A percentile compares a stretch with the other conserved stretches of the same genome.
Conservation (phyloP, 164 flowering plant genomes). For the Kingdonia uniflora region DNA sequence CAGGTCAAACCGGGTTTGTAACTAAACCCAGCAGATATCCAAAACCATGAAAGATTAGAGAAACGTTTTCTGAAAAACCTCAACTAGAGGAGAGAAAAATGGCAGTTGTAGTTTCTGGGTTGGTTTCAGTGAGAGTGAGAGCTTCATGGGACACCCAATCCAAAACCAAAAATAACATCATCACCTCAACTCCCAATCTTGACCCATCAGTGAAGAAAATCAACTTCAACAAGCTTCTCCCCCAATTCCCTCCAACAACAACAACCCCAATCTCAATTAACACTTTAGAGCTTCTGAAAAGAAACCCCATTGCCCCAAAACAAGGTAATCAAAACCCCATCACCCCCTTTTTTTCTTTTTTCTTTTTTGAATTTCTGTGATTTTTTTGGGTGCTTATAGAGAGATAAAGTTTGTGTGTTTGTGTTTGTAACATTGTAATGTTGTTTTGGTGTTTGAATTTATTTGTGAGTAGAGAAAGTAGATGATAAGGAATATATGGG, state of each 20-base stretch:
- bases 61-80: no score
- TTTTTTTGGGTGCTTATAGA: background rate
- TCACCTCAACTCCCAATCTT: conserved; percentile 21
- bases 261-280: background rate
- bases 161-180: conserved; percentile 21
- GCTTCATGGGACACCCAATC: conserved; percentile 47
- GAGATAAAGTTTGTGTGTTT: background rate
- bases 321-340: conserved; percentile 15
- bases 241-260: conserved; percentile 5
- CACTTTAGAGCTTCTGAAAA: conserved; percentile 27
- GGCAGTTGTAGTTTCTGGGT: no score
- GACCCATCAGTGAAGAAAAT: conserved; percentile 21
- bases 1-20: no score
- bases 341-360: no score
- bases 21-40: no score
- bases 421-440: background rate
- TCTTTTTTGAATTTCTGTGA: no score
- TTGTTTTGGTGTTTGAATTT: background rate
- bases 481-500: conserved; percentile 50
- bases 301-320: conserved; percentile 4
- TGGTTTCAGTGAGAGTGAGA: no score
- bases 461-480: background rate
- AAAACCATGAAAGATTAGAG: no score
- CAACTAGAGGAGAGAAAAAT: no score
- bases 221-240: conserved; percentile 8